These are phyloP conservation scores for Stachybotrys echinatus DNA, from an alignment of 2,329 filamentous ascomycete species.

Conservation along the genomic window DNA sequence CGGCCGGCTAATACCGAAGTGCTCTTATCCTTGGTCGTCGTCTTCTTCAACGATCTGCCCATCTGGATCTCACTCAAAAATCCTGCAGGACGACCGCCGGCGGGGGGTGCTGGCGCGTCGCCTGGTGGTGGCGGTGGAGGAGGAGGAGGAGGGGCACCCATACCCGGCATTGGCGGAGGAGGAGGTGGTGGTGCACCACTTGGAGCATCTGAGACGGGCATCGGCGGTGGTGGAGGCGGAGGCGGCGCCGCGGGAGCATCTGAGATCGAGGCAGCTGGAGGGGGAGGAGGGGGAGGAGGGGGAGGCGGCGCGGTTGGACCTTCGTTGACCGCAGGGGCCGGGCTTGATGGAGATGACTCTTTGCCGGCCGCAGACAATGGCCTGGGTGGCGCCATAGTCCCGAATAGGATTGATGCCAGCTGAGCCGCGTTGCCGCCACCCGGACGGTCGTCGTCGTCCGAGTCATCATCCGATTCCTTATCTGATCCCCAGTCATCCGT, in stretches of 20 bases:
- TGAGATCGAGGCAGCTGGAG: slow-evolving; percentile 16
- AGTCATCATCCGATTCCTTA: slow-evolving; percentile 57
- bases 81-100: slow-evolving; percentile 49
- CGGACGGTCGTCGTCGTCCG: slow-evolving; percentile 72
- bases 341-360: slow-evolving; percentile 43
- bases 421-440: slow-evolving; percentile 83
- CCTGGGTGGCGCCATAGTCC: slow-evolving; percentile 91
- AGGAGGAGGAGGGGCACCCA: slow-evolving; percentile 28
- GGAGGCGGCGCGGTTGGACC: slow-evolving; percentile 33
- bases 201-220: slow-evolving; percentile 14
- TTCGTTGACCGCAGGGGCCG: slow-evolving; percentile 31
- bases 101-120: slow-evolving; percentile 37
- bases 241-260: slow-evolving; percentile 18
- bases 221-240: slow-evolving; percentile 23
- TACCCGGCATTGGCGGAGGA: slow-evolving; percentile 28
- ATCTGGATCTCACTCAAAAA: slow-evolving; percentile 79
- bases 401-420: slow-evolving; percentile 90
- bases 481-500: slow-evolving; percentile 81
- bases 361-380: slow-evolving; percentile 79
- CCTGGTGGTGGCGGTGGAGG: slow-evolving; percentile 42
- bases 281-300: slow-evolving; percentile 25
- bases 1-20: slow-evolving; percentile 66
- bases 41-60: slow-evolving; percentile 78
- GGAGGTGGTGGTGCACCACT: slow-evolving; percentile 35
- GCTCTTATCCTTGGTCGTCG: slow-evolving; percentile 84